phyloP scores from a whole-genome alignment of 2,329 filamentous ascomycete species.

The Fusarium sp. region DNA sequence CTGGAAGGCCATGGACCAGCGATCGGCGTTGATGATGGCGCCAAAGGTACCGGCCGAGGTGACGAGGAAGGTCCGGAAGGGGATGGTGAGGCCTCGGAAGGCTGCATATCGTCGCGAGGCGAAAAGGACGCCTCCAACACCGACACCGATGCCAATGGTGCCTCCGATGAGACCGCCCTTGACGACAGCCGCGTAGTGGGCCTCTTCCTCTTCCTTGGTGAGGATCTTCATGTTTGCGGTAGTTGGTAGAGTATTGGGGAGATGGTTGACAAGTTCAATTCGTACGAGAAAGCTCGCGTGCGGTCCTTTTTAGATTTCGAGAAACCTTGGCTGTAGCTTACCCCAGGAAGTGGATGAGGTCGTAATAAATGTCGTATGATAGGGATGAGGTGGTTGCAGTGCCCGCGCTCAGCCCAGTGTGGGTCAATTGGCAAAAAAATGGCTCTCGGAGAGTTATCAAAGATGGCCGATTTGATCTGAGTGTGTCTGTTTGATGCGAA shows the following conservation, averaged over 20 bases:
- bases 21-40: constrained; percentile 90
- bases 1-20: constrained; percentile 74
- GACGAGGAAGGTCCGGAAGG: constrained; percentile 91
- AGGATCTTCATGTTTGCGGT: constrained; percentile 87
- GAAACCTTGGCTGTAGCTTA: not conserved
- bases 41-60: constrained; percentile 85
- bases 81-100: constrained; percentile 85
- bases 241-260: constrained; percentile 17
- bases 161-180: constrained; percentile 84
- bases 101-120: constrained; percentile 79
- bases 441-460: constrained; percentile 8
- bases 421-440: constrained; percentile 26
- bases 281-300: not conserved
- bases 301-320: constrained; percentile 13
- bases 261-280: not conserved
- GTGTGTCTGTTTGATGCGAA: not conserved
- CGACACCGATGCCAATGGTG: constrained; percentile 73
- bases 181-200: constrained; percentile 85
- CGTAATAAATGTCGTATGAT: constrained; percentile 33
- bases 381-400: constrained; percentile 32
- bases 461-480: not conserved
- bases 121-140: constrained; percentile 74
- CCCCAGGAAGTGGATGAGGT: constrained; percentile 2
- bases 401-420: constrained; percentile 22
- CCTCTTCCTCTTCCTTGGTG: constrained; percentile 90